Base-by-base conservation (phyloP, 306 rosid genomes). In the Ammopiptanthus mongolicus region DNA sequence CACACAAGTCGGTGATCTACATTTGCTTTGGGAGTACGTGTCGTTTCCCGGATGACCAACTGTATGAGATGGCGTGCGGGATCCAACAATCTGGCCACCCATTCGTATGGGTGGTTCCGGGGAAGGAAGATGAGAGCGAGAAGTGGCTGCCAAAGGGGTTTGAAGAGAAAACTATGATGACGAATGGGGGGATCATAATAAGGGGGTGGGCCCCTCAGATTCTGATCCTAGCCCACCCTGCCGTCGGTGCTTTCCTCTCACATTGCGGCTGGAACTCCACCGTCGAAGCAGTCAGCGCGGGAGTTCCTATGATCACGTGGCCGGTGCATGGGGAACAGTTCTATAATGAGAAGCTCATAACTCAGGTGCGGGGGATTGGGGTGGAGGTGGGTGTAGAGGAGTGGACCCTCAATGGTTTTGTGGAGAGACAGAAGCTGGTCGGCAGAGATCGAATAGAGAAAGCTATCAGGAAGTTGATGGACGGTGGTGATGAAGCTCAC, bases 381-480 rank as follows among this genome's bases (percentile, higher is more conserved):
- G 82, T 81, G 51, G 85, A 70, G 57, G 76, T 80, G n/a, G 89
- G 89, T 4, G 81, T 19, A 8, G 59, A 29, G 28, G 75, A 76
- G 6, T 85, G 86, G 88, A 15, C 39, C 17, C 0, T 6, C 9
- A 11, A 8, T 9, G 58, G 73, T 1, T 66, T 2, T 8, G 55
- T 7, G 23, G 33, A 51, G 22, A 69, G 44, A 33, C 19, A 33
- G 18, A 62, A 46, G 15, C 14, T 82, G 2, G 83, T 86, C 18
- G 3, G 22, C 0, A 63, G 83, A 36, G 78, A 80, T 5, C 1
- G 11, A 0, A 56, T 86, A 0, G 89, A 73, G 75, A 80, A 63
- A 5, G 83, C 85, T 4, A 62, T 83, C 31, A 73, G 74, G 17
- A 50, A 68, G 18, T 21, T 86, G 48, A 80, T 83, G 87, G 87